Evolutionary conservation across 1,284 basidiomycete species (phyloP).

Genomic region (Fomitopsis schrenkii): DNA sequence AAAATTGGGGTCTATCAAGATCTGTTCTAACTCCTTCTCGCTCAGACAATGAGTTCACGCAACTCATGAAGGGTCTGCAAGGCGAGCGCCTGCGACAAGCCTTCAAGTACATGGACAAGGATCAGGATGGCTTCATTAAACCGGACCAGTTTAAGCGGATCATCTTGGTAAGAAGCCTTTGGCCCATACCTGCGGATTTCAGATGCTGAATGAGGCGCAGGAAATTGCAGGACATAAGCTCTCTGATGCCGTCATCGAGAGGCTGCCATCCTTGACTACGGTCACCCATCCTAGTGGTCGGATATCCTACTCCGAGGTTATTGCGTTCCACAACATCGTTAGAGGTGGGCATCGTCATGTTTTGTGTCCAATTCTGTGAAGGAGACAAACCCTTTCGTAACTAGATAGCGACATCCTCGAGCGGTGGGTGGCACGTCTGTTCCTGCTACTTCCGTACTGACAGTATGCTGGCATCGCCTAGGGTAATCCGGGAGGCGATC

Average conservation of each 20-base stretch:
- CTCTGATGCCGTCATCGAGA: constrained; percentile 85
- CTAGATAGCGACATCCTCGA: constrained; percentile 95
- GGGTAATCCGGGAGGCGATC: constrained; percentile 82
- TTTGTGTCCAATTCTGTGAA: constrained; percentile 8
- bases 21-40: background rate
- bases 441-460: background rate
- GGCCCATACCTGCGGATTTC: too few species aligned
- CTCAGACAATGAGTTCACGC: constrained; percentile 90
- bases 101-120: constrained; percentile 84
- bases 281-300: constrained; percentile 82
- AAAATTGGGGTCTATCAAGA: background rate
- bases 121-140: constrained; percentile 87
- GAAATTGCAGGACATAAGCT: constrained; percentile 95
- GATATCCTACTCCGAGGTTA: constrained; percentile 93
- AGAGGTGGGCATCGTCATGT: constrained; percentile 47
- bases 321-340: constrained; percentile 93
- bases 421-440: constrained; percentile 43
- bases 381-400: constrained; percentile 10
- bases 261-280: constrained; percentile 79
- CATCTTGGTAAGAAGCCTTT: constrained; percentile 56
- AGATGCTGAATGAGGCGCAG: constrained; percentile 33
- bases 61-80: constrained; percentile 95
- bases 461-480: constrained; percentile 21
- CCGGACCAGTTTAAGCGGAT: constrained; percentile 93
- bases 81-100: constrained; percentile 93